These are phyloP conservation scores for Paecilomyces formosus DNA, from an alignment of 2,329 filamentous ascomycete species.

Conservation along the genomic window DNA sequence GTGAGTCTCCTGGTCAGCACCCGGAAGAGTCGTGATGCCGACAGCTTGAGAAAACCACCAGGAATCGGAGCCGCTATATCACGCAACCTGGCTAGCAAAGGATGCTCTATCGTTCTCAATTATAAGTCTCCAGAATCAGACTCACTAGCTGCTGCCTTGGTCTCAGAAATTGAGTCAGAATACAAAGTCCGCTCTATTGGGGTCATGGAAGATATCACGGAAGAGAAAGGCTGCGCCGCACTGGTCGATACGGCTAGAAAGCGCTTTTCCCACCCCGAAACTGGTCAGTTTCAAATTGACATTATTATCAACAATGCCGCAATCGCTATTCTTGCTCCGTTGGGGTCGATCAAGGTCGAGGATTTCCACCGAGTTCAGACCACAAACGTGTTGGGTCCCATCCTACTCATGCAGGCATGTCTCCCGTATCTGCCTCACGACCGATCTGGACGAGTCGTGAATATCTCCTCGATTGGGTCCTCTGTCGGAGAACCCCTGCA, in stretches of 20 bases:
- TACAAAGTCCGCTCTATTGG: slow-evolving; percentile 55
- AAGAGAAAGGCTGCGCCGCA: slow-evolving; percentile 49
- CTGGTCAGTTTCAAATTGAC: slow-evolving; percentile 59
- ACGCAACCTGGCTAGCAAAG: slow-evolving; percentile 65
- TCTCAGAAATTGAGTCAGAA: slow-evolving; percentile 23
- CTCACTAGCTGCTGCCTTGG: slow-evolving; percentile 49
- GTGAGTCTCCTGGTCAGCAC: slow-evolving; percentile 34
- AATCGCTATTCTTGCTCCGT: slow-evolving; percentile 54
- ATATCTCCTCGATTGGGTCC: slow-evolving; percentile 54
- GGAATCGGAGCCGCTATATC: slow-evolving; percentile 68
- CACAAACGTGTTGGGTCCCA: slow-evolving; percentile 73
- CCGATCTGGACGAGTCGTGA: slow-evolving; percentile 59
- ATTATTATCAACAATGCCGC: slow-evolving; percentile 87
- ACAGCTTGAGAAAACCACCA: slow-evolving; percentile 27
- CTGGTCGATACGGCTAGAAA: slow-evolving; percentile 50
- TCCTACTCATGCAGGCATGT: slow-evolving; percentile 69
- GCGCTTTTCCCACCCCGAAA: slow-evolving; percentile 44
- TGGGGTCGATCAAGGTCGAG: slow-evolving; percentile 49
- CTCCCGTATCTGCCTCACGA: slow-evolving; percentile 62
- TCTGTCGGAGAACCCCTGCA: slow-evolving; percentile 52
- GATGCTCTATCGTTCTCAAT: slow-evolving; percentile 61
- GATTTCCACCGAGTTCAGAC: slow-evolving; percentile 68
- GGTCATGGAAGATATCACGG: slow-evolving; percentile 66
- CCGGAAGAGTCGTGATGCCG: background rate
- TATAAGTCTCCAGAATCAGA: slow-evolving; percentile 60